Evolutionary conservation across 371 early-diverging fungal species (phyloP).

Genomic region (Entomophthora muscae): DNA sequence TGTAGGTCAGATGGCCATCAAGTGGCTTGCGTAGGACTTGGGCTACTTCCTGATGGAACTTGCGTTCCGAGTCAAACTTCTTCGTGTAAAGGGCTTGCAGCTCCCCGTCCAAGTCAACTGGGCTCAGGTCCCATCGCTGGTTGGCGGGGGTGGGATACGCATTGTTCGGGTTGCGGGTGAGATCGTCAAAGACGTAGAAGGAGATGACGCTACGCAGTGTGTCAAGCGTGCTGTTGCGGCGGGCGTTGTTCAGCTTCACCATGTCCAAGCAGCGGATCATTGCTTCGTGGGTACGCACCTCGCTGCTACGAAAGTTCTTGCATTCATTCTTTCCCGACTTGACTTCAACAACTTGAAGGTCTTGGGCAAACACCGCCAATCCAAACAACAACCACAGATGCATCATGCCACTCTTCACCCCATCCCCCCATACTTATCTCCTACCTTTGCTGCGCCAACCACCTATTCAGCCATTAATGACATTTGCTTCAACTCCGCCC

Average conservation of each 20-base stretch:
- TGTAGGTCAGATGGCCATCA: conserved; percentile 2
- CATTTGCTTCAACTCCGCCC: no score
- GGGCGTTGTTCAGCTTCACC: not conserved
- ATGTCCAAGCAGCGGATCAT: not conserved
- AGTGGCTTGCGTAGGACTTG: not conserved
- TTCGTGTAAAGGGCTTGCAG: not conserved
- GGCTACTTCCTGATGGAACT: not conserved
- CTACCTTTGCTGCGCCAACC: no score
- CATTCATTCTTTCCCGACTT: no score
- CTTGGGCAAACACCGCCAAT: no score
- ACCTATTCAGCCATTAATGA: no score
- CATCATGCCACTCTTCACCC: no score
- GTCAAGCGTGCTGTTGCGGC: not conserved
- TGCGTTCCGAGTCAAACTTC: not conserved
- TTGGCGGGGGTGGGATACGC: not conserved
- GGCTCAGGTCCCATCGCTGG: not conserved
- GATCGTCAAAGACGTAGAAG: not conserved
- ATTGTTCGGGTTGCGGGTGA: not conserved
- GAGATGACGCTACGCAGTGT: not conserved
- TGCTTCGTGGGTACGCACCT: no score
- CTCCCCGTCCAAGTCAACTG: not conserved
- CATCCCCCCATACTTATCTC: no score
- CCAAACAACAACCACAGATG: no score
- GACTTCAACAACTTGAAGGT: no score
- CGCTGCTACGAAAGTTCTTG: no score